Conservation (phyloP, 108 stramenopile genomes). For the Hondaea fermentalgiana region DNA sequence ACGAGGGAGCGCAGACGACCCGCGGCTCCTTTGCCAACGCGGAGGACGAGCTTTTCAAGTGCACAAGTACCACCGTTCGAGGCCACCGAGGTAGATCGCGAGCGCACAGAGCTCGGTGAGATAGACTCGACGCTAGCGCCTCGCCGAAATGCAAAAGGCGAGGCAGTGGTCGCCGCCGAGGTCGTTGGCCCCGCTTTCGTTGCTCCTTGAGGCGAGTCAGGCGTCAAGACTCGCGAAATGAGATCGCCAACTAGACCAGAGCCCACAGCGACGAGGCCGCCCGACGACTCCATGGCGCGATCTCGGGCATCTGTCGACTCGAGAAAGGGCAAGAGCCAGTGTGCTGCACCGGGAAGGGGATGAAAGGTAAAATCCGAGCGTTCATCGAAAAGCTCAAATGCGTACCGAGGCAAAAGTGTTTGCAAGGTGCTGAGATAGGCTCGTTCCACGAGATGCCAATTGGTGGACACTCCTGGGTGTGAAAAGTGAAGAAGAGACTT, state of each 20-base stretch:
- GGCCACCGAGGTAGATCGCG: too few species aligned
- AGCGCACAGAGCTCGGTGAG: background rate
- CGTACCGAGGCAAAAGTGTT: background rate
- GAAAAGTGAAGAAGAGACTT: background rate
- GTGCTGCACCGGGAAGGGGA: background rate
- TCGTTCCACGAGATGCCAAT: background rate
- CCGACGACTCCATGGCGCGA: background rate
- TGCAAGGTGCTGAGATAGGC: background rate
- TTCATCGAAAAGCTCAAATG: background rate
- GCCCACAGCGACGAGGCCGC: background rate
- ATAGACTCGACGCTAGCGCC: background rate
- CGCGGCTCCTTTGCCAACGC: background rate
- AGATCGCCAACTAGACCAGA: background rate
- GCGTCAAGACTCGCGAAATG: background rate
- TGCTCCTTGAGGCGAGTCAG: background rate
- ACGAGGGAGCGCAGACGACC: background rate
- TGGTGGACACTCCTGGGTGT: background rate
- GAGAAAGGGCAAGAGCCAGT: background rate
- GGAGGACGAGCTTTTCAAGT: background rate
- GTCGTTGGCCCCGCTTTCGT: too few species aligned
- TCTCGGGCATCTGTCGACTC: background rate
- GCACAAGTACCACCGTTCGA: background rate
- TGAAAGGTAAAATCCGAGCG: background rate
- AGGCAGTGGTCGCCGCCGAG: too few species aligned
- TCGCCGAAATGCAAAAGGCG: too few species aligned